phyloP scores from a whole-genome alignment of 163 green algal species.

The Coccomyxa subellipsoidea region DNA sequence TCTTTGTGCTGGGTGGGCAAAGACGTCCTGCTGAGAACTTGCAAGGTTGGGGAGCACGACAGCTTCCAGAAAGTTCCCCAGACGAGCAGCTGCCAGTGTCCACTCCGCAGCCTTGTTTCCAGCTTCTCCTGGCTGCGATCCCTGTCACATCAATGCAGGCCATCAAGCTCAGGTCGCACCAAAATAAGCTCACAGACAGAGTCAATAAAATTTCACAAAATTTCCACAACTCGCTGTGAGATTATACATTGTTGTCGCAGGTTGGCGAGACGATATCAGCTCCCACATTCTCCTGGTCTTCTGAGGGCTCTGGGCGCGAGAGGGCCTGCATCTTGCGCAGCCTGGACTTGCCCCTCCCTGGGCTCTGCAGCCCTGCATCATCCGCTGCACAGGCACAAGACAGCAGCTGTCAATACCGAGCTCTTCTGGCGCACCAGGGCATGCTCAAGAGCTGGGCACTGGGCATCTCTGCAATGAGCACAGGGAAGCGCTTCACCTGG shows the following conservation, averaged over 20 bases:
- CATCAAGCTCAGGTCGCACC: no score
- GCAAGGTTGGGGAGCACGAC: not conserved
- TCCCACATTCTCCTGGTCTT: not conserved
- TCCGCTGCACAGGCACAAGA: not conserved
- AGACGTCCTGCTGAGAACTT: not conserved
- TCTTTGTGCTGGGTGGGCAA: not conserved
- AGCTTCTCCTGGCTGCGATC: not conserved
- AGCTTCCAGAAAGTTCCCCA: slow-evolving; percentile 4
- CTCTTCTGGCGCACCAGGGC: no score
- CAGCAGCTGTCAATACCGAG: not conserved
- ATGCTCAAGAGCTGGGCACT: no score
- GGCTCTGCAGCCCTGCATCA: not conserved
- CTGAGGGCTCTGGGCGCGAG: not conserved
- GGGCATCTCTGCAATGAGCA: not conserved
- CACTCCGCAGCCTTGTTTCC: not conserved
- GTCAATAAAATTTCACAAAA: not conserved
- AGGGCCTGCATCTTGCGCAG: not conserved
- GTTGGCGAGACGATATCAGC: not conserved
- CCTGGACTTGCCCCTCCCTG: not conserved
- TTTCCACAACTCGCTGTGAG: not conserved
- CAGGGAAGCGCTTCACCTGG: not conserved
- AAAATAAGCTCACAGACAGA: not conserved
- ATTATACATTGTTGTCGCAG: not conserved
- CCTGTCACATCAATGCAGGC: not conserved
- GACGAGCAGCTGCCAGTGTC: not conserved